These are phyloP conservation scores for Trichoderma harzianum DNA, from an alignment of 2,329 filamentous ascomycete species.

Conservation along the genomic window DNA sequence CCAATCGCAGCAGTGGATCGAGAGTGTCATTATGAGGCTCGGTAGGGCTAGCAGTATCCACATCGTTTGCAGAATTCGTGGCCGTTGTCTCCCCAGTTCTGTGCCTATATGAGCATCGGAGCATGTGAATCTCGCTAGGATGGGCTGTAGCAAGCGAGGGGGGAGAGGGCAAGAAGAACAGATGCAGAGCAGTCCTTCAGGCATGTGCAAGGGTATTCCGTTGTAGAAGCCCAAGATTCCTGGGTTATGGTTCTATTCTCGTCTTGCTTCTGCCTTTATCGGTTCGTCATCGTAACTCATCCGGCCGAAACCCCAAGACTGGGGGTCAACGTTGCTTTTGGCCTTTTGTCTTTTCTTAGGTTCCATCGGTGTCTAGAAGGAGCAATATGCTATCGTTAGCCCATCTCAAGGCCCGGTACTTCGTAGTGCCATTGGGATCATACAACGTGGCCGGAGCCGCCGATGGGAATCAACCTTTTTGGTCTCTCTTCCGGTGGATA, in stretches of 20 bases:
- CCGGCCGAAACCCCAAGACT: not conserved
- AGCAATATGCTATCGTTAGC: not conserved
- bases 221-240: not conserved
- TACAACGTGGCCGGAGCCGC: not conserved
- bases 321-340: not conserved
- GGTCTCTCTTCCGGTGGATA: not conserved
- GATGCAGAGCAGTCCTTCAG: not conserved
- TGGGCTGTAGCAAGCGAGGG: not conserved
- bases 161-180: not conserved
- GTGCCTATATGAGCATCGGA: not conserved
- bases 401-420: not conserved
- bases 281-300: not conserved
- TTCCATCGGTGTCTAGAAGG: not conserved
- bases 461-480: not conserved
- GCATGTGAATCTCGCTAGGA: not conserved
- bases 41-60: not conserved
- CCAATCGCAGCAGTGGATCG: not conserved
- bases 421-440: not conserved
- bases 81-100: not conserved
- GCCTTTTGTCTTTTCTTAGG: not conserved
- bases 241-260: not conserved
- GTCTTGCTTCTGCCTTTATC: not conserved
- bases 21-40: not conserved
- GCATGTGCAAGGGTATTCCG: not conserved
- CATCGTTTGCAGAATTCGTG: not conserved